Percentiles rank a stretch among this genome's conserved stretches.
phyloP scores from a whole-genome alignment of 2,329 filamentous ascomycete genomes.

The Ceratocystis eucalypticola region DNA sequence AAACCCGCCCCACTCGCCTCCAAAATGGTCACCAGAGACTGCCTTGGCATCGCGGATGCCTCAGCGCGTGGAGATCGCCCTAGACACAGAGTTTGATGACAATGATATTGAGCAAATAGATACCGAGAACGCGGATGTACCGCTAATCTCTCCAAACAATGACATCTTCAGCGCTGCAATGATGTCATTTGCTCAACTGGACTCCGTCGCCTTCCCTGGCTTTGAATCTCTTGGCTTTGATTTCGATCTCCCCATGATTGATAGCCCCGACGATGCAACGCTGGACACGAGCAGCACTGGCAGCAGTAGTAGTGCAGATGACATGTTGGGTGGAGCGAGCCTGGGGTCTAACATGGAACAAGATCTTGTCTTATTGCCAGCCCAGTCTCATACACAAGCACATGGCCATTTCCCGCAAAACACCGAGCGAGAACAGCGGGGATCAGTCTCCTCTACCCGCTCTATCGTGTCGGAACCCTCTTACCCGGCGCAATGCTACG shows the following conservation, averaged over 20 bases:
- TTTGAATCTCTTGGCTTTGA: conserved; percentile 8
- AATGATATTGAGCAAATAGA: neutral
- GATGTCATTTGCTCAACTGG: neutral
- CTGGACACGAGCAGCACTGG: conserved; percentile 13
- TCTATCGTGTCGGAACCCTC: neutral
- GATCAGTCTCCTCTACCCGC: neutral
- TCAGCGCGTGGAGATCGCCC: neutral
- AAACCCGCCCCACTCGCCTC: neutral
- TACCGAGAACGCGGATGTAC: conserved; percentile 7
- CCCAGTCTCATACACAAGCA: neutral
- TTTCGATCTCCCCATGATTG: conserved; percentile 11
- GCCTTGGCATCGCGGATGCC: neutral
- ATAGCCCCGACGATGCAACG: conserved; percentile 13
- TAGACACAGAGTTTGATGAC: neutral
- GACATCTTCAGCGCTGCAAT: conserved; percentile 24
- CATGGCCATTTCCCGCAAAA: conserved; percentile 1
- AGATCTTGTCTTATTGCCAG: neutral
- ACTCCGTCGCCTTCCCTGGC: neutral
- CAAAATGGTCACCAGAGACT: neutral
- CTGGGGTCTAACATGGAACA: neutral
- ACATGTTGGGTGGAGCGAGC: neutral
- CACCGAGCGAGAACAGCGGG: neutral
- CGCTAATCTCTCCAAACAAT: conserved; percentile 26
- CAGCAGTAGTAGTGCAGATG: conserved; percentile 13
- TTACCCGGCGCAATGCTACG: conserved; percentile 21